Percentiles rank a stretch among this genome's conserved stretches.
phyloP scores from a whole-genome alignment of 2,329 filamentous ascomycete genomes.

The Beauveria australis region DNA sequence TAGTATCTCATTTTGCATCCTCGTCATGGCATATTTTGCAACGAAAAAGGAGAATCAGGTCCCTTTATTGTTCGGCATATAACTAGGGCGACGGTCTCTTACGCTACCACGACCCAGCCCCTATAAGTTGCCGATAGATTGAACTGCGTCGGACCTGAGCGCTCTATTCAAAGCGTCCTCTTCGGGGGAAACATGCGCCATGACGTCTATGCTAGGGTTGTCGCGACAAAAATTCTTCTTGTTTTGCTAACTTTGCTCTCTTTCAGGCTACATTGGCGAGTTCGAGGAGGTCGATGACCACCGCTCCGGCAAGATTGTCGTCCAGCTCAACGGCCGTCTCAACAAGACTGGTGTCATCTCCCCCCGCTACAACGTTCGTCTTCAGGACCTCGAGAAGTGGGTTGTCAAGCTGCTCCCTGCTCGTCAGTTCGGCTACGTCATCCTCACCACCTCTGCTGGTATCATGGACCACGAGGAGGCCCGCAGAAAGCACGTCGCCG shows the following conservation, averaged over 20 bases:
- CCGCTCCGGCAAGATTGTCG: conserved; percentile 99
- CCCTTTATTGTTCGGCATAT: conserved; percentile 74
- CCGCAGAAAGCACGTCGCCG: conserved; percentile 94
- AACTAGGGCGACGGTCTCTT: conserved; percentile 94
- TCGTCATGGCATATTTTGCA: background rate
- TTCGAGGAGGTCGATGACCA: conserved; percentile 99
- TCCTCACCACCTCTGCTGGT: conserved; percentile 96
- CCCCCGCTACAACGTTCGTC: conserved; percentile 98
- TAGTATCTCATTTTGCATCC: background rate
- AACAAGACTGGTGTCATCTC: conserved; percentile 99
- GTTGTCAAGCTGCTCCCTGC: conserved; percentile 97
- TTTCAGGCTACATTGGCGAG: conserved; percentile 91
- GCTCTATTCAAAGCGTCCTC: conserved; percentile 31
- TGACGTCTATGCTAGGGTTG: conserved; percentile 11
- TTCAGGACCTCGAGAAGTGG: conserved; percentile 98
- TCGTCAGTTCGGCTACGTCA: conserved; percentile 99
- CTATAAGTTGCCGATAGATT: conserved; percentile 99
- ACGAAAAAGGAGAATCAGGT: background rate
- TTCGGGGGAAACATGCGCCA: conserved; percentile 23
- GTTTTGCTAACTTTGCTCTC: conserved; percentile 13
- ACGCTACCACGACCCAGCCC: conserved; percentile 77
- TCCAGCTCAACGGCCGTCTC: conserved; percentile 97
- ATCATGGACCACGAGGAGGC: conserved; percentile 99
- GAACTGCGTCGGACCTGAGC: conserved; percentile 26
- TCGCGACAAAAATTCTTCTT: background rate